Percentiles rank a stretch among this genome's conserved stretches.
Conservation (phyloP, 495 filamentous ascomycete species). For the Aspergillus mulundensis region DNA sequence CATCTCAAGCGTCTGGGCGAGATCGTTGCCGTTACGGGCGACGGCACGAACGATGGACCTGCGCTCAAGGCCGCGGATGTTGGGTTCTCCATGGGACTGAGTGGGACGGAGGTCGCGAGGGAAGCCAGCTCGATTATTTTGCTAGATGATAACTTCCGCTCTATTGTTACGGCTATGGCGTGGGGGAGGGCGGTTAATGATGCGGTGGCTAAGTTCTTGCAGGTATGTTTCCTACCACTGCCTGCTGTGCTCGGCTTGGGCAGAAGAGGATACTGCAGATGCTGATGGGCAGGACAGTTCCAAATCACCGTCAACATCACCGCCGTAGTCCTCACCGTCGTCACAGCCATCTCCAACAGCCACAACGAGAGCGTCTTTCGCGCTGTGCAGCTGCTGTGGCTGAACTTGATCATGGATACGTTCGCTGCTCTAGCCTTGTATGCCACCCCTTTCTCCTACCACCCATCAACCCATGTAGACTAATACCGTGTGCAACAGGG, state of each 20-base stretch:
- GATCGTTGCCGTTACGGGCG: conserved; percentile 80
- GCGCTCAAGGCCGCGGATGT: conserved; percentile 83
- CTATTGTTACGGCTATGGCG: conserved; percentile 82
- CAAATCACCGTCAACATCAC: conserved; percentile 92
- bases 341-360: conserved; percentile 68
- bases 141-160: conserved; percentile 86
- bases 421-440: conserved; percentile 45
- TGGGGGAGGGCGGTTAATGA: conserved; percentile 94
- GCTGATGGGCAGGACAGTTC: too few species aligned
- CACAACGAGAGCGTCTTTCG: conserved; percentile 69
- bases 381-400: conserved; percentile 88
- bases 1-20: conserved; percentile 70
- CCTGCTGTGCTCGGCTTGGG: too few species aligned
- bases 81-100: conserved; percentile 89
- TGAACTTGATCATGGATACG: conserved; percentile 77
- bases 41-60: conserved; percentile 90
- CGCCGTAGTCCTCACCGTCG: conserved; percentile 76
- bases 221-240: background rate
- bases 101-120: conserved; percentile 87
- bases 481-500: conserved; percentile 57
- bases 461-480: too few species aligned
- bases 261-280: too few species aligned
- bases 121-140: conserved; percentile 89
- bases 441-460: conserved; percentile 53
- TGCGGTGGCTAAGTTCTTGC: conserved; percentile 83